A percentile compares a stretch with the other conserved stretches of the same genome.
These are phyloP conservation scores for Osmanthus fragrans DNA, from an alignment of 257 asterid genomes.

Conservation along the genomic window DNA sequence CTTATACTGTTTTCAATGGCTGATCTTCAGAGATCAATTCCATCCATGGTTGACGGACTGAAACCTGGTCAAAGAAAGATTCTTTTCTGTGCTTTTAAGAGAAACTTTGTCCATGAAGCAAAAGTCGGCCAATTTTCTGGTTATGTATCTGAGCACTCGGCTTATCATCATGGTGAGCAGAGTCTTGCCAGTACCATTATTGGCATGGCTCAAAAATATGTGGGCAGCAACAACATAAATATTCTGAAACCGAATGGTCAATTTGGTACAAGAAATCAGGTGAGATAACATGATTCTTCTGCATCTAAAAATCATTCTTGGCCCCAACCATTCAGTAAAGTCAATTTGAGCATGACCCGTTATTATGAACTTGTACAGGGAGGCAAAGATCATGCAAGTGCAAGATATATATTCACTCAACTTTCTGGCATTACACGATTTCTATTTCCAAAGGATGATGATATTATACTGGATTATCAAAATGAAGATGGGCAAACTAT, in stretches of 20 bases:
- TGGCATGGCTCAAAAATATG: slow-evolving; percentile 95
- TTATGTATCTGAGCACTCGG: slow-evolving; percentile 97
- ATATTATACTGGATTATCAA: slow-evolving; percentile 71
- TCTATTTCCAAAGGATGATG: slow-evolving; percentile 90
- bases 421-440: slow-evolving; percentile 67
- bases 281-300: slow-evolving; percentile 22
- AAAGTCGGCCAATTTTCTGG: slow-evolving; percentile 96
- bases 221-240: slow-evolving; percentile 94
- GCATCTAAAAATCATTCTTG: neutral
- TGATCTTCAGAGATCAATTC: slow-evolving; percentile 96
- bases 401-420: slow-evolving; percentile 78
- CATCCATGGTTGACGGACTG: slow-evolving; percentile 97
- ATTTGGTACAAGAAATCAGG: slow-evolving; percentile 94
- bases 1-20: slow-evolving; percentile 91
- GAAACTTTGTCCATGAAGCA: slow-evolving; percentile 80
- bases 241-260: slow-evolving; percentile 93
- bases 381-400: slow-evolving; percentile 98
- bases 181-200: slow-evolving; percentile 91
- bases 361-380: slow-evolving; percentile 51
- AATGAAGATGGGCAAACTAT: slow-evolving; percentile 91
- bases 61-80: slow-evolving; percentile 99
- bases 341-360: neutral
- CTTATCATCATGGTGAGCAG: slow-evolving; percentile 98
- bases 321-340: neutral
- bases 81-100: slow-evolving; percentile 87